Percentiles rank a stretch among this genome's conserved stretches.
Evolutionary conservation across 768 basidiomycete genomes (phyloP).

Genomic region (Coprinopsis cinerea): DNA sequence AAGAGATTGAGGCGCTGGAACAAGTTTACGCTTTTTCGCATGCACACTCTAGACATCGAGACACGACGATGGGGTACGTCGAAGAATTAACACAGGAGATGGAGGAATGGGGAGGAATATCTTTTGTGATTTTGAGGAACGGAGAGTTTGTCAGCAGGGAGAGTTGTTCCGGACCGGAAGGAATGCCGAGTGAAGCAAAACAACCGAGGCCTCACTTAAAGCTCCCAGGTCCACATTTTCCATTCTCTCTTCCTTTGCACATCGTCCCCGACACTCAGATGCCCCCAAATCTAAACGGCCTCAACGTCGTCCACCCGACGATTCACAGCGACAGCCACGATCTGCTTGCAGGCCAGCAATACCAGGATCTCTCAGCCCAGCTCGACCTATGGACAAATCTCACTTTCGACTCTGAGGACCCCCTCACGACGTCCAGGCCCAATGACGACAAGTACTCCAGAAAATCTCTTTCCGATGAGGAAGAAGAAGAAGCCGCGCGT

Average conservation of each 20-base stretch:
- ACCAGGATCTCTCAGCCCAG: slow-evolving; percentile 71
- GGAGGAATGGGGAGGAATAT: background rate
- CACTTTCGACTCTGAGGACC: slow-evolving; percentile 71
- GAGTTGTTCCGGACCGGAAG: background rate
- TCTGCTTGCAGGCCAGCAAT: slow-evolving; percentile 55
- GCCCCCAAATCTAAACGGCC: slow-evolving; percentile 65
- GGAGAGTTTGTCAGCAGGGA: background rate
- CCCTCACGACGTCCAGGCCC: slow-evolving; percentile 24
- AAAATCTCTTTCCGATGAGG: slow-evolving; percentile 32
- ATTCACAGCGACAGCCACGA: slow-evolving; percentile 44
- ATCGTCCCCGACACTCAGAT: slow-evolving; percentile 31
- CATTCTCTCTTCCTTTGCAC: slow-evolving; percentile 8
- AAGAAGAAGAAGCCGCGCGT: slow-evolving; percentile 44
- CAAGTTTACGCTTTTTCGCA: too few species aligned
- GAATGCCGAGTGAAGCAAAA: background rate
- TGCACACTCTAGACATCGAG: too few species aligned
- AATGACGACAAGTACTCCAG: slow-evolving; percentile 30
- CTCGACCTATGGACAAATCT: slow-evolving; percentile 83
- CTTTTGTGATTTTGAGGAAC: background rate
- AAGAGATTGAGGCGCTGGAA: too few species aligned
- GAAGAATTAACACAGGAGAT: background rate
- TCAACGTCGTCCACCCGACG: slow-evolving; percentile 69
- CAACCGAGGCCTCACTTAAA: background rate
- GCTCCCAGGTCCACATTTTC: slow-evolving; percentile 3
- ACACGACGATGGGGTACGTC: too few species aligned